phyloP scores from a whole-genome alignment of 2,329 filamentous ascomycete species.

The Fusarium mexicanum region DNA sequence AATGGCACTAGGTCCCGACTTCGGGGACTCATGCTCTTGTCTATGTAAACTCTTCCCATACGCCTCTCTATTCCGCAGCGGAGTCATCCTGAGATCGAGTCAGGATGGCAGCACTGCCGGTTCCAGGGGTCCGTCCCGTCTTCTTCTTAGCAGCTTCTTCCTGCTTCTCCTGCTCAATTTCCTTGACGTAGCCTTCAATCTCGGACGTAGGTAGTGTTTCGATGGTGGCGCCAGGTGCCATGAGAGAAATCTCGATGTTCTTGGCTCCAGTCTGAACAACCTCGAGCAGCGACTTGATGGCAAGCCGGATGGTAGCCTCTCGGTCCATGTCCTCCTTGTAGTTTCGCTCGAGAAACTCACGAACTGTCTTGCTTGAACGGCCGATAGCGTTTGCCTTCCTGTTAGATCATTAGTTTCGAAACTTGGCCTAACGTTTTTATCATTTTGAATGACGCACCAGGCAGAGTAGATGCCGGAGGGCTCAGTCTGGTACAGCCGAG shows the following conservation, averaged over 20 bases:
- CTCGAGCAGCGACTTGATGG: conserved; percentile 97
- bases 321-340: conserved; percentile 98
- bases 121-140: conserved; percentile 77
- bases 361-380: conserved; percentile 97
- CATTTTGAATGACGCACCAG: conserved; percentile 70
- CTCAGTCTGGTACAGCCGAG: conserved; percentile 96
- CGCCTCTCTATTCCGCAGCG: conserved; percentile 48
- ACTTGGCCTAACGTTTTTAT: background rate
- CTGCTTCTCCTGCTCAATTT: conserved; percentile 98
- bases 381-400: conserved; percentile 99
- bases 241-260: conserved; percentile 99
- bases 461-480: conserved; percentile 99
- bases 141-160: conserved; percentile 99
- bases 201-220: conserved; percentile 96
- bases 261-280: conserved; percentile 99
- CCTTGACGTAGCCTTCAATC: conserved; percentile 98
- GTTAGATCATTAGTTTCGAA: conserved; percentile 24
- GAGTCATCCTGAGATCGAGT: conserved; percentile 66
- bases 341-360: conserved; percentile 98
- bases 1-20: conserved; percentile 45
- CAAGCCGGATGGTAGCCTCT: conserved; percentile 93
- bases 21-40: conserved; percentile 40
- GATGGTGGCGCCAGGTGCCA: conserved; percentile 89
- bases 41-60: conserved; percentile 36
- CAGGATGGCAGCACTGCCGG: conserved; percentile 76